Evolutionary conservation across 2,329 filamentous ascomycete species (phyloP), one percentile per base, ranked within the genome.

Genomic region (Cladosporium sp.): DNA sequence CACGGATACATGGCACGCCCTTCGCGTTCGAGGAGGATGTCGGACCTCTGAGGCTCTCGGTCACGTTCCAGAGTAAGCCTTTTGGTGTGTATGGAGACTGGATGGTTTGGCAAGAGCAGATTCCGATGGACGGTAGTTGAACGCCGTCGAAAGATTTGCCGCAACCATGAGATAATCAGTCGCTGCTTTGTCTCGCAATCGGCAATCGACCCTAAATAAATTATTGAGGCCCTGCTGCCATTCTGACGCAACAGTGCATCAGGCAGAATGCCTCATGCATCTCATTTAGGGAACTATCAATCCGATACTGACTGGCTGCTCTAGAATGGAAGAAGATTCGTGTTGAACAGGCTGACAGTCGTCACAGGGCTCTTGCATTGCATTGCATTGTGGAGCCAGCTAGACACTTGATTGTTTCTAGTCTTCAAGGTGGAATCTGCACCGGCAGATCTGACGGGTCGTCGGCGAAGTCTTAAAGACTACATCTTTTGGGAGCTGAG

Each of bases 61-160:
- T 35, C 3, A 52, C 44, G 0, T 37, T 23, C 21, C 28, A 37
- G 5, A 62, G 4, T 5, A 62, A 62, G 31, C 59, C 59, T 12
- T 26, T 37, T 14, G 59, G 59, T 18, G 59, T 62, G n/a, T 62
- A 52, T 62, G 59, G 31, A n/a, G 59, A 62, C 2, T 62, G 59
- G 59, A 21, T 29, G 26, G 29, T 49, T 3, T 61, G 58, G 58
- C 40, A 49, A 29, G 58, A 61, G 40, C 31, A 40, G 3, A 33
- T 57, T 14, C 14, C 18, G 33, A 57, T 4, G 29, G 8, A 2
- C 21, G 3, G 3, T 46, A 5, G n/a, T 21, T 11, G 33, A 35
- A 35, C 33, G 40, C 18, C n/a, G 5, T 16, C 7, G 37, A 8
- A 40, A 6, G 37, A 12, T 46, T 21, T 2, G 7, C 40, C n/a